phyloP scores from a whole-genome alignment of 495 filamentous ascomycete species.

The Hypoxylon crocopeplum region DNA sequence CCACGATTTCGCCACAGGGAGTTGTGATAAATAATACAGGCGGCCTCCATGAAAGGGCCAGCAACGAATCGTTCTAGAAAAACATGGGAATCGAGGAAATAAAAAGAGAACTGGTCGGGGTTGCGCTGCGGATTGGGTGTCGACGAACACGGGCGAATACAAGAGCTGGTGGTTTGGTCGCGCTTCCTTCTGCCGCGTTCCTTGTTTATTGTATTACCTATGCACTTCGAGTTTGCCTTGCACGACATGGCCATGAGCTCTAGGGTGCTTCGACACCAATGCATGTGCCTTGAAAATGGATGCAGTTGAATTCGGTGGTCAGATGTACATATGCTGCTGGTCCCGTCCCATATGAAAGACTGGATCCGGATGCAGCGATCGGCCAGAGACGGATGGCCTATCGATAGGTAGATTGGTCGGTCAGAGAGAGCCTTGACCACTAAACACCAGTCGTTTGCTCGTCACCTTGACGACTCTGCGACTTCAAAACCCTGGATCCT shows the following conservation, averaged over 20 bases:
- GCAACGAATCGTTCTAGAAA: conserved; percentile 14
- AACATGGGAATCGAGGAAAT: neutral
- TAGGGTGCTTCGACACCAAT: conserved; percentile 21
- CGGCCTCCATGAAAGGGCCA: conserved; percentile 23
- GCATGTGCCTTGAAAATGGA: conserved; percentile 21
- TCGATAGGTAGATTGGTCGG: conserved; percentile 30
- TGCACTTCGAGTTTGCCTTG: conserved; percentile 19
- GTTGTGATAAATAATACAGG: conserved; percentile 13
- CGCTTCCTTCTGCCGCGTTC: conserved; percentile 16
- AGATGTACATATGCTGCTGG: neutral
- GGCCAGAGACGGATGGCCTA: conserved; percentile 19
- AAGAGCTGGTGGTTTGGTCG: conserved; percentile 7
- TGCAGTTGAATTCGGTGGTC: conserved; percentile 16
- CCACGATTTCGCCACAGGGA: conserved; percentile 25
- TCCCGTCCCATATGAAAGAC: neutral
- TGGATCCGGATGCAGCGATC: conserved; percentile 21
- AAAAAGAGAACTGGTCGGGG: conserved; percentile 2
- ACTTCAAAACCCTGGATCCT: conserved; percentile 19
- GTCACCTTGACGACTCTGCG: conserved; percentile 20
- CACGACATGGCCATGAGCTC: conserved; percentile 14
- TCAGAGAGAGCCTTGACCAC: conserved; percentile 1
- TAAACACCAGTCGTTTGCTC: conserved; percentile 23
- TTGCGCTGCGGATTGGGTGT: too few species aligned
- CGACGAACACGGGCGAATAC: conserved; percentile 13
- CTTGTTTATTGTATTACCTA: conserved; percentile 35